Base-by-base conservation (phyloP, 164 flowering plant genomes). In the Tetrastigma voinierianum region DNA sequence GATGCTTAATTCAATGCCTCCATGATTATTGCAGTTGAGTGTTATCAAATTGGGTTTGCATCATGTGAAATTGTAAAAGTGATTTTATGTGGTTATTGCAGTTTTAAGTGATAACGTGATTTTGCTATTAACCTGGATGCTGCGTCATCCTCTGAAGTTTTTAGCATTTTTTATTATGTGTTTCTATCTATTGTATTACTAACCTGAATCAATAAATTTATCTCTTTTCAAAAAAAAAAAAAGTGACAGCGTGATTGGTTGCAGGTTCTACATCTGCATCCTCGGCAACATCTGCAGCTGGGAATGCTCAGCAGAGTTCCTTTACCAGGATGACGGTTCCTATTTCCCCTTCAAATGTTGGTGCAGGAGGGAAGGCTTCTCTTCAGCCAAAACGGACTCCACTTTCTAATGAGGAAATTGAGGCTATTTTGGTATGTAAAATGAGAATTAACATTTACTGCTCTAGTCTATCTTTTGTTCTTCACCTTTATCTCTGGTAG, bases 371-470 rank as follows among this genome's bases (percentile, higher is more conserved):
- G 55, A 92, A 87, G 70, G 97, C 96, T 67, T 88, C 97, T 64
- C 84, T 81, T 71, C 96, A 87, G 81, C 97, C 94, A 59, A 87
- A 90, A 71, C 76, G 91, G 63, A 90, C 86, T 23, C 92, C 96
- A 17, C 72, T 90, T 32, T 71, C 94, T 8, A 82, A 86, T 7
- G 83, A 81, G 69, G 97, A 92, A 81, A 92, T 90, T 67, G 92
- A 90, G 32, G 86, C 96, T 54, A 78, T 92, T 69, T 62, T 92
- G 96, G 96, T 92, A 80, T 58, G 83, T 82, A 17, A 16, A 44
- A 51, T 32, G 40, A 32, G 40, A 32, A 32, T 32, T 14, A 46
- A 25, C 20, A 47, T 56, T 19, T 53, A 9, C 48, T 43, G 44
- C 16, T 56, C 17, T n/a, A 44, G 46, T 19, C 14, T 3, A 21